Percentiles rank a stretch among this genome's conserved stretches.
Conservation (phyloP, 805 yeast species). For the Brettanomyces naardenensis region DNA sequence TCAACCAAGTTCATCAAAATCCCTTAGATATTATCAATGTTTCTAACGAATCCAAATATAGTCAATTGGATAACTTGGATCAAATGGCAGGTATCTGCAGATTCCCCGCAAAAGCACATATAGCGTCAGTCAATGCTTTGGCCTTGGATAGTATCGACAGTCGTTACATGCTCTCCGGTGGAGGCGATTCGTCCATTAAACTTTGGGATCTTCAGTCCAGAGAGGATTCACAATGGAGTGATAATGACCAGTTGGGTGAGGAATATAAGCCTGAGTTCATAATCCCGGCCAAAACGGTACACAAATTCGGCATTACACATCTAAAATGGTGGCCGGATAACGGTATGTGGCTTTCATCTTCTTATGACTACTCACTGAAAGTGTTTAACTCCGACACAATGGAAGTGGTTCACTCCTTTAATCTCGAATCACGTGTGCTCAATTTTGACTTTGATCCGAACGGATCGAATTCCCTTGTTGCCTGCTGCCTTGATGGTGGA, state of each 20-base stretch:
- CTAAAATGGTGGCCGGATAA: constrained; percentile 90
- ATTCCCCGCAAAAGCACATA: constrained; percentile 38
- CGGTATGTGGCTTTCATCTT: constrained; percentile 77
- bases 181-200: constrained; percentile 61
- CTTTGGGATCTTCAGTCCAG: constrained; percentile 49
- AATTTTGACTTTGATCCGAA: constrained; percentile 53
- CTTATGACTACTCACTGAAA: constrained; percentile 70
- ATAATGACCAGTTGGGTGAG: constrained; percentile 8
- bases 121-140: constrained; percentile 51
- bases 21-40: constrained; percentile 15
- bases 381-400: constrained; percentile 74
- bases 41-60: constrained; percentile 20
- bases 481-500: constrained; percentile 59
- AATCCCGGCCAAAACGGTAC: constrained; percentile 34
- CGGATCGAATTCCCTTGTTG: constrained; percentile 46
- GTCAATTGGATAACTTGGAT: constrained; percentile 15
- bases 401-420: constrained; percentile 59
- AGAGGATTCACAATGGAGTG: constrained; percentile 8
- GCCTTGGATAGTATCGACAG: constrained; percentile 42
- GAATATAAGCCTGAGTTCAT: constrained; percentile 14
- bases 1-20: constrained; percentile 4
- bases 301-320: constrained; percentile 64
- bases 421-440: constrained; percentile 54
- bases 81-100: constrained; percentile 16
- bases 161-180: constrained; percentile 56